Conservation (phyloP, 495 filamentous ascomycete genomes). For the Trichoderma reesei region DNA sequence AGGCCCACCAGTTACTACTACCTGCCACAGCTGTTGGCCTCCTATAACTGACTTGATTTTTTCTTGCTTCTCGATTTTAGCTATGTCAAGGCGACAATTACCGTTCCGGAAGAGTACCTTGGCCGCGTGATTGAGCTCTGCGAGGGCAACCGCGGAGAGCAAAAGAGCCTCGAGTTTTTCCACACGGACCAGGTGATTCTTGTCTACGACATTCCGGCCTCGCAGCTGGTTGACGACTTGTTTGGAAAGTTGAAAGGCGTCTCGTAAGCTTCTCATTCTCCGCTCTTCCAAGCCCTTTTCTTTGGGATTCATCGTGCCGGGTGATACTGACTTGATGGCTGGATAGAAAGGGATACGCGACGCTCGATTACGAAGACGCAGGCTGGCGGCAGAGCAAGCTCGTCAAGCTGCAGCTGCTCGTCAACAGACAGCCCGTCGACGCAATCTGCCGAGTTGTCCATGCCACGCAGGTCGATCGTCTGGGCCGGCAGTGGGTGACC, state of each 20-base stretch:
- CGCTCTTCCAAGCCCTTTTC: too few relatives aligned
- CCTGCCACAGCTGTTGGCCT: too few relatives aligned
- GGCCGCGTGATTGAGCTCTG: slow-evolving; percentile 93
- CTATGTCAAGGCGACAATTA: slow-evolving; percentile 77
- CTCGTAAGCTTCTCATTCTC: slow-evolving; percentile 43
- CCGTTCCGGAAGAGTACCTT: slow-evolving; percentile 85
- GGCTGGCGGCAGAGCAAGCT: slow-evolving; percentile 73
- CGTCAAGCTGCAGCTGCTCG: slow-evolving; percentile 82
- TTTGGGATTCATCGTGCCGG: background rate
- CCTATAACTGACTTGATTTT: too few relatives aligned
- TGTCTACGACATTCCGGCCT: slow-evolving; percentile 80
- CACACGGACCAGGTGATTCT: slow-evolving; percentile 91
- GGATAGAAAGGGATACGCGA: slow-evolving; percentile 49
- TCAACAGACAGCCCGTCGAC: slow-evolving; percentile 87
- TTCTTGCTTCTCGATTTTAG: background rate
- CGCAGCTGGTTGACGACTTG: slow-evolving; percentile 89
- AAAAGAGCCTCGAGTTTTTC: slow-evolving; percentile 82
- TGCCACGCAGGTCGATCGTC: slow-evolving; percentile 58
- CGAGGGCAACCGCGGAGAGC: slow-evolving; percentile 77
- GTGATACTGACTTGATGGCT: background rate
- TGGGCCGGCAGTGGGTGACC: slow-evolving; percentile 78
- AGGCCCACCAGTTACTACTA: background rate
- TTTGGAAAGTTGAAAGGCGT: slow-evolving; percentile 92
- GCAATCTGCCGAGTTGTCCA: slow-evolving; percentile 89
- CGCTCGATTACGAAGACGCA: slow-evolving; percentile 90